Evolutionary conservation across 2,329 filamentous ascomycete species (phyloP).

Genomic region (Hypoxylon sp.): DNA sequence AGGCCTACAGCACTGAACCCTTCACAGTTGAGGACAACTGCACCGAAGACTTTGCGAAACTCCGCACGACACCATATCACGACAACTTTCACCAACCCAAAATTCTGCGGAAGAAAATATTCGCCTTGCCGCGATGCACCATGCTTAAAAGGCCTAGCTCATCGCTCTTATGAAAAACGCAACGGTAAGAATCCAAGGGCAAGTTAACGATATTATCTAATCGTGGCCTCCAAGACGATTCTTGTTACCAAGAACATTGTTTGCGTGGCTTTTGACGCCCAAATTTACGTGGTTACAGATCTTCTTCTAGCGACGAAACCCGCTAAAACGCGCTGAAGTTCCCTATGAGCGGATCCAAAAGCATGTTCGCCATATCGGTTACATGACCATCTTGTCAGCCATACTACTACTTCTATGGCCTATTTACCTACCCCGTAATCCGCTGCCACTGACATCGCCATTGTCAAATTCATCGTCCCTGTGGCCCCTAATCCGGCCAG

Average conservation of each 20-base stretch:
- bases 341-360: constrained; percentile 61
- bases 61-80: background rate
- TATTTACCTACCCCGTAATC: background rate
- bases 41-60: background rate
- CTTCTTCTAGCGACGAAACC: constrained; percentile 56
- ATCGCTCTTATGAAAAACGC: background rate
- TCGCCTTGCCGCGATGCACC: background rate
- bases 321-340: constrained; percentile 63
- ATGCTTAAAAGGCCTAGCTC: background rate
- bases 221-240: constrained; percentile 60
- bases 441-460: background rate
- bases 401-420: constrained; percentile 55
- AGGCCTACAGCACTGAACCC: background rate
- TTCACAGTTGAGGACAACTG: background rate
- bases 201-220: constrained; percentile 56
- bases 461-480: no score
- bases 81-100: background rate
- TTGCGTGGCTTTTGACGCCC: constrained; percentile 61
- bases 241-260: constrained; percentile 57
- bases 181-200: background rate
- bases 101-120: background rate
- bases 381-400: constrained; percentile 68
- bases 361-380: constrained; percentile 66
- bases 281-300: constrained; percentile 62
- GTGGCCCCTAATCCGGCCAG: background rate